Evolutionary conservation across 257 asterid species (phyloP), one percentile per base, ranked within the genome.

Genomic region (Schizonepeta tenuifolia): DNA sequence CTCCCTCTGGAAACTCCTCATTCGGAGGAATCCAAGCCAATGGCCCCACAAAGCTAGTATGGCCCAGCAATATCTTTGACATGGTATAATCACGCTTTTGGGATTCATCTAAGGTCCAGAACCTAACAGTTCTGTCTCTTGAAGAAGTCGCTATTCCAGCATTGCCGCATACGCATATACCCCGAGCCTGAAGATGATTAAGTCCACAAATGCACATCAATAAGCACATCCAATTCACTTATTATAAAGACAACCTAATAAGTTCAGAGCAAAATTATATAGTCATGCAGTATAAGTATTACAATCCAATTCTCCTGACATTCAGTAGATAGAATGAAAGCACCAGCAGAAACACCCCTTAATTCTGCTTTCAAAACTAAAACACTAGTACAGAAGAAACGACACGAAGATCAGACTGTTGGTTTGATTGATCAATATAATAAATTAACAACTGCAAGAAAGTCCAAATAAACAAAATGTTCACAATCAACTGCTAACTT

Each of bases 1-100:
- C 94, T 55, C 99, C 98, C 76, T 90, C 92, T 20, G 96, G 97
- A 58, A 88, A 81, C 83, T 90, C 97, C 57, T 87, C 96, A 49
- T 57, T 80, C 0, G 97, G 96, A 0, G 93, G 75, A 76, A 95
- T 71, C 98, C 99, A 95, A 50, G 91, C 87, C 83, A 95, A 57
- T 2, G 99, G 99, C 55, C 99, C 99, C 67, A 92, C 99, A 60
- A 95, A 95, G 78, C 98, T 92, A 65, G 96, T 90, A 77, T 95
- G 99, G 22, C 99, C 98, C 76, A 92, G 60, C 51, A 95, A 75
- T 77, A 95, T 89, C 76, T 88, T 92, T 1, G 97, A 92, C 69
- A 77, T 65, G 26, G 80, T 54, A 77, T 77, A 92, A 38, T 78
- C 90, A 41, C 89, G 86, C 63, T 84, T 80, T 64, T 83, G 83